These are phyloP conservation scores for Schizosaccharomyces japonicus DNA, from an alignment of 805 yeast genomes.

Conservation along the genomic window DNA sequence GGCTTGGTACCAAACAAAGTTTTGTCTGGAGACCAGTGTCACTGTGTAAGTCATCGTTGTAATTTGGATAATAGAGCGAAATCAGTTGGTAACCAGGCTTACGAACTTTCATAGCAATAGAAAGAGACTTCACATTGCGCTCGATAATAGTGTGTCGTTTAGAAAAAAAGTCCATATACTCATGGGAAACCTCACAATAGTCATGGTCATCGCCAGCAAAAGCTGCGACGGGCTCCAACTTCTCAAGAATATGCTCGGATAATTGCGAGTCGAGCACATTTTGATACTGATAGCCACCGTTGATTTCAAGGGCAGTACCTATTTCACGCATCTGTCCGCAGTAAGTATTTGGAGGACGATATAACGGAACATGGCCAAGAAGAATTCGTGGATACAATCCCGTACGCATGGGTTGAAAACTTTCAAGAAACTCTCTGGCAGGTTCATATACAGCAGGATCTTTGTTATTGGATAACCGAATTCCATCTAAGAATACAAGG, in stretches of 20 bases:
- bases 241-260: conserved; percentile 32
- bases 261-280: conserved; percentile 51
- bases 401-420: conserved; percentile 13
- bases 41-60: conserved; percentile 1
- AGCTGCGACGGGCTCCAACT: conserved; percentile 39
- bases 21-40: conserved; percentile 8
- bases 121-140: conserved; percentile 64
- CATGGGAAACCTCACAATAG: conserved; percentile 58
- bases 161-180: conserved; percentile 11
- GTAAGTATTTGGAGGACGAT: conserved; percentile 30
- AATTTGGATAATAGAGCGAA: conserved; percentile 22
- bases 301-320: conserved; percentile 36
- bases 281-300: conserved; percentile 66
- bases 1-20: conserved; percentile 13
- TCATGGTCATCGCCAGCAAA: conserved; percentile 96
- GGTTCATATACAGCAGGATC: conserved; percentile 23
- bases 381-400: conserved; percentile 19
- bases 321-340: conserved; percentile 71
- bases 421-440: conserved; percentile 30
- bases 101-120: conserved; percentile 79
- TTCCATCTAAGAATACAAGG: conserved; percentile 54
- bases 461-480: conserved; percentile 44
- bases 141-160: conserved; percentile 23
- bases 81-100: conserved; percentile 72
- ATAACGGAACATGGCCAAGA: conserved; percentile 73